A percentile compares a stretch with the other conserved stretches of the same genome.
Evolutionary conservation across 306 rosid species (phyloP).

Genomic region (cucumber (Cucumis sativus)): DNA sequence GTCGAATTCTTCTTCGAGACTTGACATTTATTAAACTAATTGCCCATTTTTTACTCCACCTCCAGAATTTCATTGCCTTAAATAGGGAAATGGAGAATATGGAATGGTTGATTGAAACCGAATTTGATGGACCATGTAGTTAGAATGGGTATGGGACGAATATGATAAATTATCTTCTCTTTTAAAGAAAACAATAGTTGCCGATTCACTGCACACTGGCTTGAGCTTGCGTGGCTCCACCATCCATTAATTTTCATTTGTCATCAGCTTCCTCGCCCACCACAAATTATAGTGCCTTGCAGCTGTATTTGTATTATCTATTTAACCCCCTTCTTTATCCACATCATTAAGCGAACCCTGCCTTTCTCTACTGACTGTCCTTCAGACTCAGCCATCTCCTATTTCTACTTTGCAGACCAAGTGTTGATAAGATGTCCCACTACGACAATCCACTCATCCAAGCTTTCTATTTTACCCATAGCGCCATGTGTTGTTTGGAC

Average conservation of each 20-base stretch:
- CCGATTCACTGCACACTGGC: not conserved
- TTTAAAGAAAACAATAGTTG: not conserved
- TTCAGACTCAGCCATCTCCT: not conserved
- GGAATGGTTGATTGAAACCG: not conserved
- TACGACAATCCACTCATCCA: not conserved
- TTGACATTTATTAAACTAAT: no score
- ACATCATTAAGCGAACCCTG: not conserved
- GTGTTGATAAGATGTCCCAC: not conserved
- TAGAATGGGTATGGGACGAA: not conserved
- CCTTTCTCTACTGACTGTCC: not conserved
- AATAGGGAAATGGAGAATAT: not conserved
- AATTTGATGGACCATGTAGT: no score
- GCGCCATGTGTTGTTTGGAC: not conserved
- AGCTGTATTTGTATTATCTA: not conserved
- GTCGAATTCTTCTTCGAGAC: not conserved
- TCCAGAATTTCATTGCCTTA: not conserved
- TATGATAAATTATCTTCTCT: not conserved
- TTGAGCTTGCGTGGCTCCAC: slow-evolving; percentile 13
- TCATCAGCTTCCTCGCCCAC: not conserved
- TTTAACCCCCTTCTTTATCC: not conserved
- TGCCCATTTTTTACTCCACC: not conserved
- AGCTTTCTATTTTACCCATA: not conserved
- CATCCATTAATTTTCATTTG: slow-evolving; percentile 4
- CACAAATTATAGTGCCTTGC: slow-evolving; percentile 21
- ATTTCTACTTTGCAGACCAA: not conserved